phyloP scores from a whole-genome alignment of 2,329 filamentous ascomycete genomes.

The Colletotrichum viniferum region DNA sequence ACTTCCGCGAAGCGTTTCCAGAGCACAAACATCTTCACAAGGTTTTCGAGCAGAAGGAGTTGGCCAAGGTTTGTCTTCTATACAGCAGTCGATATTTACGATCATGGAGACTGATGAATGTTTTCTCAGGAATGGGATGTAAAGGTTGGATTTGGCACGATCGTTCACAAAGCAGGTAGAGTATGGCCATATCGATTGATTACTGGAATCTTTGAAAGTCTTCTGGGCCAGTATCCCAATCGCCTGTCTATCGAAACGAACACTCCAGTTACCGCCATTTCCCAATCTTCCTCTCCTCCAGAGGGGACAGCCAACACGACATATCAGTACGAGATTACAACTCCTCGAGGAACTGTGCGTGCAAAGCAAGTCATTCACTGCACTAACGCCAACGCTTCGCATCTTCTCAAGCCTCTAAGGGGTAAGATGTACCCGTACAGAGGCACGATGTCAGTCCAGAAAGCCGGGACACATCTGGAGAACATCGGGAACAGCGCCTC shows the following conservation, averaged over 20 bases:
- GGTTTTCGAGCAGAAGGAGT: background rate
- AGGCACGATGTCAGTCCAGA: background rate
- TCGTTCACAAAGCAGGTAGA: background rate
- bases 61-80: background rate
- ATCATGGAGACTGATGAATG: background rate
- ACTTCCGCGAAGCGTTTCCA: background rate
- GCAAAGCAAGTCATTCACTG: background rate
- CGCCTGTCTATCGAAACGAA: background rate
- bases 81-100: background rate
- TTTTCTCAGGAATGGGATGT: background rate
- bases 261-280: background rate
- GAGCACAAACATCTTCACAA: background rate
- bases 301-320: rapidly evolving
- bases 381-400: background rate
- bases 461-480: background rate
- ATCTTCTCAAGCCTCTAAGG: background rate
- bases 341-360: background rate
- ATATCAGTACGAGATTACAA: background rate
- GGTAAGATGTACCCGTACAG: background rate
- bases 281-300: rapidly evolving
- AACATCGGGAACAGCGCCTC: background rate
- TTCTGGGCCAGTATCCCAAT: background rate
- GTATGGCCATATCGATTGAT: background rate
- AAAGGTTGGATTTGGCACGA: background rate
- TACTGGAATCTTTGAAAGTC: background rate